Percentiles rank a stretch among this genome's conserved stretches.
Conservation (phyloP, 306 rosid genomes). For the Gleditsia sinensis region DNA sequence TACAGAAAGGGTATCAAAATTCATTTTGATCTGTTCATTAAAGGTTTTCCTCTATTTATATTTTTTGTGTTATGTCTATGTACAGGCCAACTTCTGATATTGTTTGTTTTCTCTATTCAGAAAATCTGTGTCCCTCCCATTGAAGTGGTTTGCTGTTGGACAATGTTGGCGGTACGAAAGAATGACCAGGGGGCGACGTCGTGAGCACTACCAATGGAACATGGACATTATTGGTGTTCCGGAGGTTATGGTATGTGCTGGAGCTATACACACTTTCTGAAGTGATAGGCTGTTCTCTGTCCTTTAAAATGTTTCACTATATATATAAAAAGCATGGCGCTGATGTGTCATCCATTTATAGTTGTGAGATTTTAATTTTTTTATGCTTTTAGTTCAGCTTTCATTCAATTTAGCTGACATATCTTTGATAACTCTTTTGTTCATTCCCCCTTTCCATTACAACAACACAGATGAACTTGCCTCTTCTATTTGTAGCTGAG, state of each 20-base stretch:
- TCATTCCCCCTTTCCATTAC: constrained; percentile 22
- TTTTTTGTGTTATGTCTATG: constrained; percentile 31
- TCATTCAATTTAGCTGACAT: background rate
- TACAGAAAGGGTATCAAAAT: constrained; percentile 83
- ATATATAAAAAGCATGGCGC: constrained; percentile 21
- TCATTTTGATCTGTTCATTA: constrained; percentile 23
- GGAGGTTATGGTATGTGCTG: constrained; percentile 73
- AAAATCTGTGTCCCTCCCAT: constrained; percentile 83
- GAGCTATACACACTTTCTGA: constrained; percentile 19
- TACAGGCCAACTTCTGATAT: constrained; percentile 48
- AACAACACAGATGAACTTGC: constrained; percentile 6
- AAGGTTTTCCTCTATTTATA: constrained; percentile 26
- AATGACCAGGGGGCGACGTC: constrained; percentile 95
- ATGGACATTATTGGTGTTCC: constrained; percentile 96
- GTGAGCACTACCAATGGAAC: constrained; percentile 99
- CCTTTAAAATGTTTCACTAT: constrained; percentile 5
- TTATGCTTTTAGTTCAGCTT: too few relatives aligned
- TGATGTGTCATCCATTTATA: constrained; percentile 5
- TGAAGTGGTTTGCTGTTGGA: constrained; percentile 98
- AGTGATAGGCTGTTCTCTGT: constrained; percentile 17
- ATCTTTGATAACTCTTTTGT: constrained; percentile 23
- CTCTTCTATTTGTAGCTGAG: constrained; percentile 19
- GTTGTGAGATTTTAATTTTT: constrained; percentile 23
- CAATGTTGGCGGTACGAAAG: constrained; percentile 99
- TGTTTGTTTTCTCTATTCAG: constrained; percentile 54